These are phyloP conservation scores for Neurospora cerealis DNA, from an alignment of 495 filamentous ascomycete genomes.

Conservation along the genomic window DNA sequence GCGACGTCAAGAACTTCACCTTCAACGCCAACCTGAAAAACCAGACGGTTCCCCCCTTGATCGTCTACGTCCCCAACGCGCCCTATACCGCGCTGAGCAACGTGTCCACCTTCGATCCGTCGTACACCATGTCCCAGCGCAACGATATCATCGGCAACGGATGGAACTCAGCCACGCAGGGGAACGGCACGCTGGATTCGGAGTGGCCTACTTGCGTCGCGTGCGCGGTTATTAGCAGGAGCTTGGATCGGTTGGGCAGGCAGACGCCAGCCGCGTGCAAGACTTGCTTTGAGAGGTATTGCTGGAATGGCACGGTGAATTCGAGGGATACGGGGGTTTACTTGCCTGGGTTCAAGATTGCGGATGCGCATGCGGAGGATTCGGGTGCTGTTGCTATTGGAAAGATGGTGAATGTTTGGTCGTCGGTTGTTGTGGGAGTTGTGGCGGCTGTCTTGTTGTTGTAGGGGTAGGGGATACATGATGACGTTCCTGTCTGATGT, in stretches of 20 bases:
- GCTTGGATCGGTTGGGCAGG: constrained; percentile 56
- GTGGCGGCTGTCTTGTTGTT: constrained; percentile 1
- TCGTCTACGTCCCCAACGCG: constrained; percentile 86
- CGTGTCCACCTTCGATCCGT: constrained; percentile 57
- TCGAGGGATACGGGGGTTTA: constrained; percentile 23
- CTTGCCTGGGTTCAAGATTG: constrained; percentile 22
- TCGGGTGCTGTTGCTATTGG: background rate
- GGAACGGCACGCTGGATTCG: constrained; percentile 60
- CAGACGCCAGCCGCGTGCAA: constrained; percentile 55
- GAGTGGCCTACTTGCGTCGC: constrained; percentile 74
- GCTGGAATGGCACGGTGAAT: constrained; percentile 72
- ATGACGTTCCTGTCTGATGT: background rate
- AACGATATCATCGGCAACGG: constrained; percentile 77
- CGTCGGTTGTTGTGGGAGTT: background rate
- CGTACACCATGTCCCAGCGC: constrained; percentile 52
- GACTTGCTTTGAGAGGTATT: constrained; percentile 70
- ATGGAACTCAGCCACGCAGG: constrained; percentile 70
- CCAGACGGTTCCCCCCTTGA: constrained; percentile 45
- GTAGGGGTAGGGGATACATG: background rate
- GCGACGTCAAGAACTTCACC: constrained; percentile 60
- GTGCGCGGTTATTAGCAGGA: constrained; percentile 77
- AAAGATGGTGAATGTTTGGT: background rate
- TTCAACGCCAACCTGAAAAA: constrained; percentile 11
- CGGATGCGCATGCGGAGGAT: constrained; percentile 4
- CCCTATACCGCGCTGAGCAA: constrained; percentile 70